Evolutionary conservation across 2,329 filamentous ascomycete genomes (phyloP).

Genomic region (Nemania abortiva): DNA sequence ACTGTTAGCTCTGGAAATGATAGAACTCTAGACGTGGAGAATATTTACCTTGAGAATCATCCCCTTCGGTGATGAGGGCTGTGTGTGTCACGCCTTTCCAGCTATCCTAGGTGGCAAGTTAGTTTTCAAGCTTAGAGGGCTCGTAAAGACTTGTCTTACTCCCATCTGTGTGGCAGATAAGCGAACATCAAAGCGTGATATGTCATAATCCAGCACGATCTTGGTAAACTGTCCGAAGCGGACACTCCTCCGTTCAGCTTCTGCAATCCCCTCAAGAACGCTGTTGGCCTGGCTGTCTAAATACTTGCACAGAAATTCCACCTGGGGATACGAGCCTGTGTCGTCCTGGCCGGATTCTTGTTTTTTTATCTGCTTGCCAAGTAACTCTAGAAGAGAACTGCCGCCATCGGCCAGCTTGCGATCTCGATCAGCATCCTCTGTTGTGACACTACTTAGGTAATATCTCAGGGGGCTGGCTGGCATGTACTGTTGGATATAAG

Average conservation of each 20-base stretch:
- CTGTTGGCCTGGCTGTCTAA: conserved; percentile 68
- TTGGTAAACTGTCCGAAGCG: conserved; percentile 70
- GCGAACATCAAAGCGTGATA: conserved; percentile 67
- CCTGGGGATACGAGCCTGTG: conserved; percentile 66
- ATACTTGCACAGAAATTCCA: conserved; percentile 73
- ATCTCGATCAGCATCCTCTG: conserved; percentile 64
- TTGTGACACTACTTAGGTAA: conserved; percentile 66
- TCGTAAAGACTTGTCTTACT: conserved; percentile 52
- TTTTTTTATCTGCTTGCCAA: conserved; percentile 63
- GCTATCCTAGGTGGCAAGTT: conserved; percentile 49
- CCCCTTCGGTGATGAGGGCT: conserved; percentile 57
- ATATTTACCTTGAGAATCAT: conserved; percentile 53
- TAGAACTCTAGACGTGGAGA: background rate
- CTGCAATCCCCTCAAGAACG: conserved; percentile 76
- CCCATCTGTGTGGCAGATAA: conserved; percentile 59
- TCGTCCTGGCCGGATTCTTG: conserved; percentile 60
- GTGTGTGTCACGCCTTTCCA: conserved; percentile 55
- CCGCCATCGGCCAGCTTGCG: conserved; percentile 60
- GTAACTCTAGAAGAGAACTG: conserved; percentile 59
- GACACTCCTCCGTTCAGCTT: conserved; percentile 76
- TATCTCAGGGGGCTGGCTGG: conserved; percentile 72
- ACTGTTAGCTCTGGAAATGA: background rate
- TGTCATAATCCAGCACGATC: conserved; percentile 59
- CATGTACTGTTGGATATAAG: conserved; percentile 81
- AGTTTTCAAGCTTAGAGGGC: conserved; percentile 10